phyloP scores from a whole-genome alignment of 495 filamentous ascomycete species.

The Lepidopterella palustris region DNA sequence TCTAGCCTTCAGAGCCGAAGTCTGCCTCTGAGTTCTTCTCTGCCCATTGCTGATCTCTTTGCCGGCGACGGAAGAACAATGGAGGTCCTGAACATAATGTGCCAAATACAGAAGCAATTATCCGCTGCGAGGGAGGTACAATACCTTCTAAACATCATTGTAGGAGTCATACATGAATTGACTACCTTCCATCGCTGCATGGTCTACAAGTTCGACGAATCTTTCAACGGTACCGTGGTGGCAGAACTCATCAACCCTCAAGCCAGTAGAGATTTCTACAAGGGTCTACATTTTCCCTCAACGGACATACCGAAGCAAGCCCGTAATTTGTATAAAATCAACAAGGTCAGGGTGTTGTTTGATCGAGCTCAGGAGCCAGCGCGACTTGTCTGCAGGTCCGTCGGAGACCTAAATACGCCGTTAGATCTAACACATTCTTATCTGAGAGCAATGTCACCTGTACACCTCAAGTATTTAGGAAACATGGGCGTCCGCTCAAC shows the following conservation, averaged over 20 bases:
- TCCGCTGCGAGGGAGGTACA: background rate
- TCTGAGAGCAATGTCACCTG: constrained; percentile 17
- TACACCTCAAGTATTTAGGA: constrained; percentile 10
- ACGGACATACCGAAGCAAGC: constrained; percentile 19
- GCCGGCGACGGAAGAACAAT: constrained; percentile 1
- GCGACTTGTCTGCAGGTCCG: constrained; percentile 4
- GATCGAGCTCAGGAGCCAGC: constrained; percentile 3
- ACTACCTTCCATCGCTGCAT: constrained; percentile 12
- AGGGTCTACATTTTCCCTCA: constrained; percentile 14
- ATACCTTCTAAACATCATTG: constrained; percentile 8
- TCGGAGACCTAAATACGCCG: constrained; percentile 2
- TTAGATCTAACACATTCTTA: constrained; percentile 15
- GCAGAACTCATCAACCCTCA: constrained; percentile 10
- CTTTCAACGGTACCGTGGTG: constrained; percentile 10
- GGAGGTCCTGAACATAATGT: constrained; percentile 12
- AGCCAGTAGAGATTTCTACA: constrained; percentile 5
- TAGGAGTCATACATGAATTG: constrained; percentile 7
- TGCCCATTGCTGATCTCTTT: constrained; percentile 4
- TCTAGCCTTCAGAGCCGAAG: constrained; percentile 9
- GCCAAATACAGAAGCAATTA: constrained; percentile 15
- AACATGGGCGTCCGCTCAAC: constrained; percentile 15
- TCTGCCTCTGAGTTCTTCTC: constrained; percentile 1
- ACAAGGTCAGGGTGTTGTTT: constrained; percentile 14
- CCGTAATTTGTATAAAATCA: constrained; percentile 13
- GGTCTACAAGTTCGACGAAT: constrained; percentile 12